Conservation (phyloP, 257 asterid species). For the Capsicum pubescens region DNA sequence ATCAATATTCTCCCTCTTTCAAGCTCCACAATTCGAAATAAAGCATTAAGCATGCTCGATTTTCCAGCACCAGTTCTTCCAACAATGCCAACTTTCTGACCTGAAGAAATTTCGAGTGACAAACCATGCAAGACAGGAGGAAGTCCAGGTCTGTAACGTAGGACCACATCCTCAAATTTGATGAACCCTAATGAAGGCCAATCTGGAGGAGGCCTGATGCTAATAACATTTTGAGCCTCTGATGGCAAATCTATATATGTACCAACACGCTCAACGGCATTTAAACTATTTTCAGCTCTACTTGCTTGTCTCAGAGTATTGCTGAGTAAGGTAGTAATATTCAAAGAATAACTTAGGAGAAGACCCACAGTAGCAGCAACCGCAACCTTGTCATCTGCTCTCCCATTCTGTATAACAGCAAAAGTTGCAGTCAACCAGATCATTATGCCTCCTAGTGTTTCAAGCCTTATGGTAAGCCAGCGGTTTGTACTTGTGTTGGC, state of each 20-base stretch:
- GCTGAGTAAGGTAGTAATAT: conserved; percentile 69
- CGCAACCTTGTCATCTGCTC: conserved; percentile 67
- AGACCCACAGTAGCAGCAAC: conserved; percentile 84
- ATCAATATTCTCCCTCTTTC: conserved; percentile 72
- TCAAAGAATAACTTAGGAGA: conserved; percentile 81
- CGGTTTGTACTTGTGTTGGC: conserved; percentile 71
- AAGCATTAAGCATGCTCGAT: conserved; percentile 84
- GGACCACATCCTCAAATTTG: conserved; percentile 58
- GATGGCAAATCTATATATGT: conserved; percentile 74
- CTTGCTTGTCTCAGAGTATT: conserved; percentile 75
- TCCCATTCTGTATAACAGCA: conserved; percentile 74
- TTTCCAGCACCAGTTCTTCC: conserved; percentile 93
- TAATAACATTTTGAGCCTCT: conserved; percentile 71
- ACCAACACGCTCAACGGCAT: conserved; percentile 82
- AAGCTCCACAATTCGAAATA: conserved; percentile 75
- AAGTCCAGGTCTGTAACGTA: conserved; percentile 72
- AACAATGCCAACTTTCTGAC: conserved; percentile 77
- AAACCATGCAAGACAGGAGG: conserved; percentile 66
- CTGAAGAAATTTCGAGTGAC: conserved; percentile 57
- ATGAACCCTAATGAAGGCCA: conserved; percentile 71
- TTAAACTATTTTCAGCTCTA: conserved; percentile 77
- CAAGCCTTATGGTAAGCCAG: conserved; percentile 79
- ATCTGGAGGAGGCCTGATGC: conserved; percentile 62
- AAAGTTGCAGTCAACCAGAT: conserved; percentile 81
- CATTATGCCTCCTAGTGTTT: conserved; percentile 78